Base-by-base conservation (phyloP, 257 asterid species). In the Cordia subcordata region DNA sequence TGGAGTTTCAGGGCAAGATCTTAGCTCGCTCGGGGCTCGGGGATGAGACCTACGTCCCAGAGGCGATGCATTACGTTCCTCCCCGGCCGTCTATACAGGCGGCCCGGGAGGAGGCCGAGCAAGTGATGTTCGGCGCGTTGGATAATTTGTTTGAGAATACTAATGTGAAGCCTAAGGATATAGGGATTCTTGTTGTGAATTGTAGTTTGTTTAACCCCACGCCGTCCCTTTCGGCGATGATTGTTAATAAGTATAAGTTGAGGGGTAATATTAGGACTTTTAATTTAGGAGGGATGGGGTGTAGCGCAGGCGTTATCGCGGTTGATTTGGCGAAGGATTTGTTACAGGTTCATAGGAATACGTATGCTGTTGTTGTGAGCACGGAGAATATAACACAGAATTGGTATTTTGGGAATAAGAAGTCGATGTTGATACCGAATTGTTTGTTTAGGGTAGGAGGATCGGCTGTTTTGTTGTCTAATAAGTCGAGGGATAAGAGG, bases 191-290 rank as follows among this genome's bases (percentile, higher is more conserved):
- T 33, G 47, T 56, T 37, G 61, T 56, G 12, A 56, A 56, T 56
- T 56, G 61, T 33, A 56, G 61, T 14, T 56, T 56, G 47, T 56
- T 56, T 56, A 56, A 56, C n/a, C 61, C 61, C 6, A 56, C 61
- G 4, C 61, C 61, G 6, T 32, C 47, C n/a, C 16, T 56, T 8
- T 13, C 22, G 13, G 61, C 61, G 3, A 56, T 56, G 61, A 56
- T 56, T 56, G 61, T 56, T 0, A 56, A 56, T 37, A 53, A 53
- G 57, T 53, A 53, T 53, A 53, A 53, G 57, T 53, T 53, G 38
- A 53, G 57, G 39, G 57, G 57, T 27, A 53, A 53, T 53, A 18
- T 53, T 9, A 11, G 27, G 38, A 53, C 38, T 53, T 53, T 53
- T 53, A 53, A 53, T 23, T 53, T 53, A 16, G 57, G 57, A 15